Base-by-base conservation (phyloP, 2,329 filamentous ascomycete species). In the Fusarium zealandicum region DNA sequence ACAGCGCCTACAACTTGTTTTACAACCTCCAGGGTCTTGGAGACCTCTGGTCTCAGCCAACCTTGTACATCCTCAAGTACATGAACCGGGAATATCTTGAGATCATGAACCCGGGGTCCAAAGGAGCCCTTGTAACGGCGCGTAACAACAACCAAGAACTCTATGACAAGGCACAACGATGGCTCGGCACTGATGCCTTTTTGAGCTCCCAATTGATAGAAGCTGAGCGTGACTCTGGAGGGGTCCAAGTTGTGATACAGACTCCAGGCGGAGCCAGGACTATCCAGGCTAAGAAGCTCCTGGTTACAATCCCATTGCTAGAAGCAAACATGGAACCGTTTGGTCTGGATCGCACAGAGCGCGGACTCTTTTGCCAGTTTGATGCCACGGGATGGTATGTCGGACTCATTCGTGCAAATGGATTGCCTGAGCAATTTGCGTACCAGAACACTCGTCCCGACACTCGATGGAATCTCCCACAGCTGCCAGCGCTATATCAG, bases 21-120 rank as follows among this genome's bases (percentile, higher is more conserved):
- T 63, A 60, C 45, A 60, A 50, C 51, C 45, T 63, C 8, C 51
- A 63, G 5, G 59, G 59, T 5, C 47, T 58, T 4, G 59, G 59
- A 5, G 57, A 61, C 20, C 36, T 63, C 9, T 27, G 55, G 45
- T 58, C 51, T 38, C 51, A 56, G 38, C 36, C 57, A 5, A 59
- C 59, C 7, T 28, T 61, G 42, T 61, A 63, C 36, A 40, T 59
- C 16, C 31, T 63, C 14, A 40, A 14, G 32, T 63, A 63, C 38
- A 42, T 63, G 12, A 59, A 59, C 14, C 27, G 35, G 12, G 59
- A 60, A 36, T 63, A 63, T 32, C 51, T 63, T 0, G 39, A 41
- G 2, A 36, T 17, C 5, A 28, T 63, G 13, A 45, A 50, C 18
- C 59, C 59, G 11, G 45, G 39, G 13, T 52, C 35, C 6, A 22